Base-by-base conservation (phyloP, 192 early-diverging fungal species). In the Backusella tuberculispora region DNA sequence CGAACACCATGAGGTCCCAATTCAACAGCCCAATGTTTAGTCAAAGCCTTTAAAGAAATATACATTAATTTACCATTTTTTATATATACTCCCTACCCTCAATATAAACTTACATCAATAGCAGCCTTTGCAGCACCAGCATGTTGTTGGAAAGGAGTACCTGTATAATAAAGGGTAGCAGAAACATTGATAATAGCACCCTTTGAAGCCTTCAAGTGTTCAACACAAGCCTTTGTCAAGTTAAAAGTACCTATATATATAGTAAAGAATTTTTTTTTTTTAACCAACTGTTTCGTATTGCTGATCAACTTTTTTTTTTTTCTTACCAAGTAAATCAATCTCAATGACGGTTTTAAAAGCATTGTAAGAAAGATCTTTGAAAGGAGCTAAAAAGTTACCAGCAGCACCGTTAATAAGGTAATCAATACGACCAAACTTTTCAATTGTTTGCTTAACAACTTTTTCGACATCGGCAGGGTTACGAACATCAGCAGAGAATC, bases 1-100 rank as follows among this genome's bases (percentile, higher is more conserved):
- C 92, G 88, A 77, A 94, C 88, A 21, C 86, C 86, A 63, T 90
- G 85, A 12, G 86, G 88, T n/a, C 92, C 92, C 84, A 90, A 91
- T 75, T 94, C 92, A 43, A 90, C 85, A 24, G 92, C 91, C 81
- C 79, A 84, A 47, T 83, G 84, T 42, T 84, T 75, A 24, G 85
- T 87, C 74, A 92, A 21, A 19, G 88, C 88, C 71, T 91, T 85
- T 14, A 88, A 84, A 21, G 78, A 84, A 48, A 74, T 79, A 68
- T 85, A 79, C 15, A 72, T 70, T 53, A 77, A 60, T 15, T 14
- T 15, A 7, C n/a, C n/a, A n/a, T n/a, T n/a, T n/a, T 63, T 24
- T 29, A 10, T 17, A 83, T 17, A 14, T 19, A 19, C 24, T 21
- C 10, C 8, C 5, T 5, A 8, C 6, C 10, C 6, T 14, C 7